phyloP scores from a whole-genome alignment of 2,329 filamentous ascomycete species.

The Ceratocystis lukuohia region DNA sequence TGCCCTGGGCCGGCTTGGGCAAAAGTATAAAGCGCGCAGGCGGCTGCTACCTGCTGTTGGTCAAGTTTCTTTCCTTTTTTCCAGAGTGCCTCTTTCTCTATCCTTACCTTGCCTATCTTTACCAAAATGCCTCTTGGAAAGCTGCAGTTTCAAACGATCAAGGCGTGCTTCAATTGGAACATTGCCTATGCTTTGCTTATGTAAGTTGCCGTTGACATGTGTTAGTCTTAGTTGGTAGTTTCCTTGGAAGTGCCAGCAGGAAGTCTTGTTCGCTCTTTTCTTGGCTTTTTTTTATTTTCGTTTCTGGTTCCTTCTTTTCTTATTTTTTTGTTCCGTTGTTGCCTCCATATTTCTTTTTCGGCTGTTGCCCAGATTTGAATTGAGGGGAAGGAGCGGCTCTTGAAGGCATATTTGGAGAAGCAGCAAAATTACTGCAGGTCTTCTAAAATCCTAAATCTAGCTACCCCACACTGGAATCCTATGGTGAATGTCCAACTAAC shows the following conservation, averaged over 20 bases:
- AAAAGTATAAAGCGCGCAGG: neutral
- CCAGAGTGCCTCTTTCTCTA: neutral
- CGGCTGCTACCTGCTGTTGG: neutral
- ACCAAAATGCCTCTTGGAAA: slow-evolving; percentile 5
- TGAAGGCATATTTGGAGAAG: neutral
- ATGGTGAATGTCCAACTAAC: neutral
- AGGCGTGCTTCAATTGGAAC: slow-evolving; percentile 18
- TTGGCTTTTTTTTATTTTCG: neutral
- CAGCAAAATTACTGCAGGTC: neutral
- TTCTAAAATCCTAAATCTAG: neutral
- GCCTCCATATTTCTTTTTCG: neutral
- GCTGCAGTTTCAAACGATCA: slow-evolving; percentile 14
- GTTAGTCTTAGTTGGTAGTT: neutral
- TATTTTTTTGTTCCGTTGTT: neutral
- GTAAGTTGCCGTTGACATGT: slow-evolving; percentile 8
- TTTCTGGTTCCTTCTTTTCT: neutral
- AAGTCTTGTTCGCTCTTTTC: neutral
- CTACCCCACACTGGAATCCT: neutral
- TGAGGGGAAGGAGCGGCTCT: neutral
- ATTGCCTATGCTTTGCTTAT: slow-evolving; percentile 19
- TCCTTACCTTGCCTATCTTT: neutral
- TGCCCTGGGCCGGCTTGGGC: too few relatives aligned
- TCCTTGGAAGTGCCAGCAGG: neutral
- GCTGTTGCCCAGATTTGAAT: neutral
- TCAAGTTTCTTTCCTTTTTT: neutral